These are phyloP conservation scores for Raffaelea ambrosiae DNA, from an alignment of 2,329 filamentous ascomycete species.

Conservation along the genomic window DNA sequence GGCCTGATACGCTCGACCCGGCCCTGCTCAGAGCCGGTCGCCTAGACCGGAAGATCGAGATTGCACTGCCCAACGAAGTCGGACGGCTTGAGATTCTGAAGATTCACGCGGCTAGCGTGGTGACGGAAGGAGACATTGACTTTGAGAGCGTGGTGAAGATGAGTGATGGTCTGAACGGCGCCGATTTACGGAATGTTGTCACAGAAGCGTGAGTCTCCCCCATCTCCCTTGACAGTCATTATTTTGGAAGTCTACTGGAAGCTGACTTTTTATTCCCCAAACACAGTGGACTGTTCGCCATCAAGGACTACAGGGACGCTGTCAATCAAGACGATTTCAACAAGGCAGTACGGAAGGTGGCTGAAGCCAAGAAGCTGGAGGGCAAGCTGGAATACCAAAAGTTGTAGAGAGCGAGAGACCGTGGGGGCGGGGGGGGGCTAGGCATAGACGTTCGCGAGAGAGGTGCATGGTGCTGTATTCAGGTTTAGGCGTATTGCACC, in stretches of 20 bases:
- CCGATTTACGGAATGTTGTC: conserved; percentile 93
- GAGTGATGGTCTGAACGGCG: conserved; percentile 96
- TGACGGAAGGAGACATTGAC: conserved; percentile 90
- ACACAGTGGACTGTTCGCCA: conserved; percentile 82
- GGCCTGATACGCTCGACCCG: conserved; percentile 91
- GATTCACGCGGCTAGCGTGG: conserved; percentile 83
- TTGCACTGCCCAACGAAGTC: conserved; percentile 93
- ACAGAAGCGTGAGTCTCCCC: conserved; percentile 84
- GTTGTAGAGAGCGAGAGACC: conserved; percentile 43
- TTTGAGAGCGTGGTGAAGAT: conserved; percentile 99
- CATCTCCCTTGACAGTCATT: background rate
- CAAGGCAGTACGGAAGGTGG: conserved; percentile 95
- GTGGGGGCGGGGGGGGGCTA: background rate
- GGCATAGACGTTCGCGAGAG: background rate
- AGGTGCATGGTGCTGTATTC: background rate
- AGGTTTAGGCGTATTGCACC: background rate
- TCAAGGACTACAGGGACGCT: conserved; percentile 94
- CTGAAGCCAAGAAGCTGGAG: conserved; percentile 95
- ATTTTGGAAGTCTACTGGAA: background rate
- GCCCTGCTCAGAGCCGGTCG: conserved; percentile 86
- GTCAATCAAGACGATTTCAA: conserved; percentile 99
- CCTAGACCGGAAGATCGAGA: conserved; percentile 96
- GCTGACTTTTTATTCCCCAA: conserved; percentile 14
- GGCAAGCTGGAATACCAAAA: conserved; percentile 98
- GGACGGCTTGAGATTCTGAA: conserved; percentile 95